Evolutionary conservation across 257 asterid species (phyloP), one percentile per base, ranked within the genome.

Genomic region (Parsonsia alboflavescens): DNA sequence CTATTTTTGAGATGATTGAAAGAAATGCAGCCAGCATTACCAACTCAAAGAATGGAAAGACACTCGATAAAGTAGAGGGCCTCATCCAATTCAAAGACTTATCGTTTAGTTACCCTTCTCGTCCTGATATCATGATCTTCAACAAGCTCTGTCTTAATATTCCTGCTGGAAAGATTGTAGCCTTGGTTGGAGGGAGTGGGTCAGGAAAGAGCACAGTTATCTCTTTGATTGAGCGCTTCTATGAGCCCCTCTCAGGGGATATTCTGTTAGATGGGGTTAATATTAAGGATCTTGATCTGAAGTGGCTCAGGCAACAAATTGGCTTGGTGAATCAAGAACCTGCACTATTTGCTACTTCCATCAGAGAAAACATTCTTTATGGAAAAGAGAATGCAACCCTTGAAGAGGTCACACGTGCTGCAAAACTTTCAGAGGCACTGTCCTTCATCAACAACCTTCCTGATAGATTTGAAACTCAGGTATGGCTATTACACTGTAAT

Each of bases 171-270:
- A 95, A 90, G 82, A 86, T 92, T 42, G 89, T 95, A 22, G 99
- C 99, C 3, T 93, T 95, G 44, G 98, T 95, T 12, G 99, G 99
- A 70, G 98, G 96, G 46, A 95, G 99, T 78, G 99, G 99, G 36
- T 95, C 97, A 0, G 98, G 99, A 73, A 95, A 95, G 86, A 92
- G 99, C 89, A 95, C 98, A 0, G 91, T 95, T 45, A 86, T 95
- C 74, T 92, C 99, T 42, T 66, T 95, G 84, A 95, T 95, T 48
- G 97, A 95, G 78, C 96, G 99, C 16, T 92, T 95, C 82, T 95
- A 95, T 39, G 97, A 90, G 56, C 96, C 99, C 5, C 65, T 74
- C 33, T 84, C 90, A 0, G 99, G 99, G 8, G 81, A 75, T 46
- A 84, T 95, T 73, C 72, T 83, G 16, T 68, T 95, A 52, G 99